phyloP scores from a whole-genome alignment of 768 basidiomycete genomes.

The Cubamyces lactineus region DNA sequence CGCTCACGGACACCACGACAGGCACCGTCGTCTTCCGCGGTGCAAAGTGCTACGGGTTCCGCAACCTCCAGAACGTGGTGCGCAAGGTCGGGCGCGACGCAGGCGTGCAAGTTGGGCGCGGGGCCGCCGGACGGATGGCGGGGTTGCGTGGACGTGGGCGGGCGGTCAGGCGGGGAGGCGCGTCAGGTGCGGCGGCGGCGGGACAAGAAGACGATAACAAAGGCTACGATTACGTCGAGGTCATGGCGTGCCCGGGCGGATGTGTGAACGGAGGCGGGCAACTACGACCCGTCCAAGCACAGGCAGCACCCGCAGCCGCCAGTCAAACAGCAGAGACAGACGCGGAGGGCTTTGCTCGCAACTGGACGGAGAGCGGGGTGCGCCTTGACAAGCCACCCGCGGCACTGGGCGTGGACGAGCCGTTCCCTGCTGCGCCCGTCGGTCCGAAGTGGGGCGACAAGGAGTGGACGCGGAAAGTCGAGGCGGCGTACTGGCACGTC shows the following conservation, averaged over 20 bases:
- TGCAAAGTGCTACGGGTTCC: conserved; percentile 95
- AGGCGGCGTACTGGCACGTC: conserved; percentile 78
- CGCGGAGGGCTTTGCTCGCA: conserved; percentile 67
- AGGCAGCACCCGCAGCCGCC: neutral
- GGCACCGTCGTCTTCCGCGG: conserved; percentile 83
- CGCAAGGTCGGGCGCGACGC: conserved; percentile 88
- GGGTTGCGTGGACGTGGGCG: conserved; percentile 33
- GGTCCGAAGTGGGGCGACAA: conserved; percentile 79
- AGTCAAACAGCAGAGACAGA: conserved; percentile 36
- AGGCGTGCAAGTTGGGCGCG: conserved; percentile 71
- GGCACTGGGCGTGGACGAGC: conserved; percentile 31
- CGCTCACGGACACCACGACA: conserved; percentile 47
- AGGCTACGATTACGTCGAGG: conserved; percentile 89
- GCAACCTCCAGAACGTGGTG: conserved; percentile 96
- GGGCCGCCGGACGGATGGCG: conserved; percentile 59
- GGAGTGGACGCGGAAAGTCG: conserved; percentile 82
- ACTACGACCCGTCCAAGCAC: conserved; percentile 39
- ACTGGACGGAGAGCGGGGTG: conserved; percentile 64
- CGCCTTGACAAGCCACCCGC: neutral
- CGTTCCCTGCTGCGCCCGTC: conserved; percentile 36
- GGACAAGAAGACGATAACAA: conserved; percentile 46
- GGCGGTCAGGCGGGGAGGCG: conserved; percentile 33
- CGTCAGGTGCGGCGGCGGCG: conserved; percentile 34
- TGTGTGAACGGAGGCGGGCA: conserved; percentile 99
- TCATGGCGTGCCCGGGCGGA: conserved; percentile 98